Evolutionary conservation across 768 basidiomycete species (phyloP), one percentile per base, ranked within the genome.

Genomic region (Serpula lacrymans): DNA sequence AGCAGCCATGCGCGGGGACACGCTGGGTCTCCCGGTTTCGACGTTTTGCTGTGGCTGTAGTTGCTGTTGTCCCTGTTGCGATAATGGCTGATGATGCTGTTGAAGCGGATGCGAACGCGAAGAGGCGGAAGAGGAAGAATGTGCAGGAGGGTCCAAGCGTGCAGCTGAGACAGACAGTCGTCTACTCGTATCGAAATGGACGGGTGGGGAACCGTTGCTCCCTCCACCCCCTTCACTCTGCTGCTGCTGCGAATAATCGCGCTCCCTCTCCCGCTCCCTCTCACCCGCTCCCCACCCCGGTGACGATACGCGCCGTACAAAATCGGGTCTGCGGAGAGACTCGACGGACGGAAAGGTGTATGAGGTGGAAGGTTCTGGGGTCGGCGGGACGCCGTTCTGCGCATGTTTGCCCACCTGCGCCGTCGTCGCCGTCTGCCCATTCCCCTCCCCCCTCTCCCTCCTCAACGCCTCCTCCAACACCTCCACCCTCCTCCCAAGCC

Each of bases 401-500:
- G 65, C 48, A 6, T 61, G 50, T 35, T 59, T 63, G 34, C 31
- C 9, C 14, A 43, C 37, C 18, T 51, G 61, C 13, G 56, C 36
- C 34, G 51, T 48, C 24, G 37, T 50, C 39, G 47, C 46, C 26
- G 47, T 46, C 16, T 35, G 27, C 2, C 34, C 32, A 6, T 48
- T 52, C 21, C 43, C 35, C 34, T 57, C 57, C 3, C 51, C 54
- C 11, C 59, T 54, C 47, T 47, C 53, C 26, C 42, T 47, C 18
- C 60, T 56, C 10, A 73, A 57, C 34, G 62, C 61, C 43, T 57
- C 77, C 54, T 87, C 86, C 31, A 89, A 65, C 49, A 88, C 85
- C 35, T 83, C 81, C 33, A 89, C 72, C 24, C 82, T 69, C 22
- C 78, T 68, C 39, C 74, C 72, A 42, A 90, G 62, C n/a, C 68